Evolutionary conservation across 495 filamentous ascomycete genomes (phyloP).

Genomic region (Lasiosphaeris hirsuta): DNA sequence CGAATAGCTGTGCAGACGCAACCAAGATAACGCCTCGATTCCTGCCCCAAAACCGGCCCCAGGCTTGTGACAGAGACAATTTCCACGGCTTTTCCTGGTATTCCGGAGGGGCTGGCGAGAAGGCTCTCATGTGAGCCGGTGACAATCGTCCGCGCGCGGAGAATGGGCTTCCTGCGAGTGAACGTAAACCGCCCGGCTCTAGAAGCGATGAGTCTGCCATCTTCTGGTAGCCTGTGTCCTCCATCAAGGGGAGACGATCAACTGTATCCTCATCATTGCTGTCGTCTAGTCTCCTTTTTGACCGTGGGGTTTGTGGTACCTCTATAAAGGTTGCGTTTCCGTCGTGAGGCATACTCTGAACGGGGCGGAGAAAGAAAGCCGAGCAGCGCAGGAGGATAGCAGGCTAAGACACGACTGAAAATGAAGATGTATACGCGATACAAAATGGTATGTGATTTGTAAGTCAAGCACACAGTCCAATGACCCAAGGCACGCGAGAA

Average conservation of each 20-base stretch:
- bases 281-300: slow-evolving; percentile 16
- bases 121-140: slow-evolving; percentile 7
- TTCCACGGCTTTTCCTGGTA: background rate
- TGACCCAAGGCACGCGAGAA: too few relatives aligned
- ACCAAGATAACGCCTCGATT: slow-evolving; percentile 77
- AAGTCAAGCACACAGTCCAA: too few relatives aligned
- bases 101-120: slow-evolving; percentile 8
- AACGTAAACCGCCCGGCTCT: slow-evolving; percentile 27
- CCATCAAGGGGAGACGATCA: slow-evolving; percentile 13
- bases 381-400: background rate
- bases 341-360: slow-evolving; percentile 1
- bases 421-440: background rate
- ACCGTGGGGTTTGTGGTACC: slow-evolving; percentile 12
- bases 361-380: background rate
- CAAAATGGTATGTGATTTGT: too few relatives aligned
- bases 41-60: slow-evolving; percentile 34
- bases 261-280: slow-evolving; percentile 33
- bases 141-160: slow-evolving; percentile 16
- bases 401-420: background rate
- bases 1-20: slow-evolving; percentile 76
- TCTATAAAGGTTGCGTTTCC: slow-evolving; percentile 14
- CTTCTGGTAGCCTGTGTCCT: slow-evolving; percentile 4
- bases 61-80: background rate
- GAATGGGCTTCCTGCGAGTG: slow-evolving; percentile 31
- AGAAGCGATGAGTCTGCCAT: slow-evolving; percentile 20